A percentile compares a stretch with the other conserved stretches of the same genome.
phyloP scores from a whole-genome alignment of 2,329 filamentous ascomycete genomes.

The Apiospora malaysiana region DNA sequence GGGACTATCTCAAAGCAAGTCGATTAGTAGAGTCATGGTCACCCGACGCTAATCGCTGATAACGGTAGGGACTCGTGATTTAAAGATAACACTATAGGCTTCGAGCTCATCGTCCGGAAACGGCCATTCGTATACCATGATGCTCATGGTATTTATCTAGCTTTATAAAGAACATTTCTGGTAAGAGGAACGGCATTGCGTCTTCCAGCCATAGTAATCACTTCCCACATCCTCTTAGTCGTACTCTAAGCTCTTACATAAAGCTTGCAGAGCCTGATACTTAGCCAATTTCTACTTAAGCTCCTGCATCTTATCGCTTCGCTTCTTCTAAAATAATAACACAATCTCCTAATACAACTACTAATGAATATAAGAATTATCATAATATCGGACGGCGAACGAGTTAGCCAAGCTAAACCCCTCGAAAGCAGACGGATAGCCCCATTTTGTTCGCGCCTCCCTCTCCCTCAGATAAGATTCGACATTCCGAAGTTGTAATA shows the following conservation, averaged over 20 bases:
- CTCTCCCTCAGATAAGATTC: conserved; percentile 14
- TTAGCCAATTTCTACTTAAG: not conserved
- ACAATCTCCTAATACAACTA: conserved; percentile 13
- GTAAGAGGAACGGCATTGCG: not conserved
- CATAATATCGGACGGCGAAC: conserved; percentile 22
- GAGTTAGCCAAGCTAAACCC: conserved; percentile 15
- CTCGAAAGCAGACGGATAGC: conserved; percentile 20
- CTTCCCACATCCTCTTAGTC: not conserved
- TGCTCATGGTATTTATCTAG: conserved; percentile 8
- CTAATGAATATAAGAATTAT: conserved; percentile 9
- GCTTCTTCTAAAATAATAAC: not conserved
- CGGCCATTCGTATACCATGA: conserved; percentile 24
- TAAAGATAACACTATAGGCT: conserved; percentile 20
- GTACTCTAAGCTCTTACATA: not conserved
- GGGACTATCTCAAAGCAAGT: conserved; percentile 14
- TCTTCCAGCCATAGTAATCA: not conserved
- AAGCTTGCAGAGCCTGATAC: conserved; percentile 6
- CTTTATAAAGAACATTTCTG: not conserved
- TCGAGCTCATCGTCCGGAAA: not conserved
- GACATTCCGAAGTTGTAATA: conserved; percentile 8
- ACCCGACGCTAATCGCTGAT: conserved; percentile 20
- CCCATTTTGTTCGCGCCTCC: not conserved
- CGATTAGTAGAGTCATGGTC: conserved; percentile 19
- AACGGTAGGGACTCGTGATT: conserved; percentile 18
- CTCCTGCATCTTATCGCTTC: conserved; percentile 14